These are phyloP conservation scores for Casuarina cunninghamiana DNA, from an alignment of 306 rosid genomes.

Conservation along the genomic window DNA sequence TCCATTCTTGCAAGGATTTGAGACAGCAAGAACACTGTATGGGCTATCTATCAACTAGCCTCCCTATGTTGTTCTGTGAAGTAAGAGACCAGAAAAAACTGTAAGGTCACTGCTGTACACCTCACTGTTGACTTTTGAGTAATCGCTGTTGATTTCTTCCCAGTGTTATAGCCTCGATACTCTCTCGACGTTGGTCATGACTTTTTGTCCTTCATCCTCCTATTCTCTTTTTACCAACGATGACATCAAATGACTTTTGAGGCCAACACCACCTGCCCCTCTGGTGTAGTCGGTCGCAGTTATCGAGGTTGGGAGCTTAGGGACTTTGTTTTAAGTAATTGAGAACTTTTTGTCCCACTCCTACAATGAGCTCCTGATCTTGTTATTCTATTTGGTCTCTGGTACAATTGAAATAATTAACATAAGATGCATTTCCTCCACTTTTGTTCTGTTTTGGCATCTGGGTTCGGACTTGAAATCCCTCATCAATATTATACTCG, in stretches of 20 bases:
- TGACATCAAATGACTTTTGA: not conserved
- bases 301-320: not conserved
- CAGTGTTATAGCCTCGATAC: not conserved
- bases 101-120: no score
- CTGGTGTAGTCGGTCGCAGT: not conserved
- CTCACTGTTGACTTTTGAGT: not conserved
- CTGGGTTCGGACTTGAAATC: not conserved
- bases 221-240: not conserved
- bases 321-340: not conserved
- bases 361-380: not conserved
- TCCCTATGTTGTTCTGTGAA: not conserved
- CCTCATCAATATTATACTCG: not conserved
- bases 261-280: not conserved
- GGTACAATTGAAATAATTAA: not conserved
- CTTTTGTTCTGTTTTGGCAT: not conserved
- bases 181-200: not conserved
- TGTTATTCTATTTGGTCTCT: not conserved
- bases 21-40: not conserved
- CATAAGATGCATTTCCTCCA: not conserved
- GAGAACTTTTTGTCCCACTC: not conserved
- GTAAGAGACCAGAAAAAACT: not conserved
- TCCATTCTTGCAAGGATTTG: not conserved
- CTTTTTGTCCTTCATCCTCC: no score
- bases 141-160: not conserved
- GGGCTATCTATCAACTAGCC: not conserved